Conservation (phyloP, 2,329 filamentous ascomycete genomes). For the Colletotrichum sp. region DNA sequence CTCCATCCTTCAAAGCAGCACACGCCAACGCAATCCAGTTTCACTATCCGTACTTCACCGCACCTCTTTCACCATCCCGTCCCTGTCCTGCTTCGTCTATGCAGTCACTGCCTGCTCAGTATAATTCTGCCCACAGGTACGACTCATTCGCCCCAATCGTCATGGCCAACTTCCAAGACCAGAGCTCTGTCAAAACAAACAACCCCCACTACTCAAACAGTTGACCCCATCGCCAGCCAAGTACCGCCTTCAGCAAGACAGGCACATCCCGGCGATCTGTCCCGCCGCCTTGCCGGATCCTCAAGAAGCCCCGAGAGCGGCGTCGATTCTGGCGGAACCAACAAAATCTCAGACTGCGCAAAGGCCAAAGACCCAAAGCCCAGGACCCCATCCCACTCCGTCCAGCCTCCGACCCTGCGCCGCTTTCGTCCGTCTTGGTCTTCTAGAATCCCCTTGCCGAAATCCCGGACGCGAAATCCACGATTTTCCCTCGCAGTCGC, state of each 20-base stretch:
- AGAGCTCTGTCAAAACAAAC: conserved; percentile 5
- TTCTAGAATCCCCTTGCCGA: neutral
- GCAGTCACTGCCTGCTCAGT: neutral
- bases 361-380: neutral
- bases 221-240: neutral
- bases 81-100: neutral
- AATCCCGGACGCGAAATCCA: neutral
- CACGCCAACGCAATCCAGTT: neutral
- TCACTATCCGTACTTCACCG: neutral
- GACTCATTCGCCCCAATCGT: conserved; percentile 1
- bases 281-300: neutral
- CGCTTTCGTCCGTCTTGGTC: neutral
- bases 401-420: neutral
- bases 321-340: neutral
- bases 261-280: neutral
- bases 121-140: neutral
- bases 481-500: neutral
- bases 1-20: neutral
- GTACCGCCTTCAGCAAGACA: neutral
- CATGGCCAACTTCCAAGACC: neutral
- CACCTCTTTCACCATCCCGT: neutral
- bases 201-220: neutral
- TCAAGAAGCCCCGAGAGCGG: conserved; percentile 7
- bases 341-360: neutral
- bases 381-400: neutral